A percentile compares a stretch with the other conserved stretches of the same genome.
Conservation (phyloP, 2,329 filamentous ascomycete genomes). For the Cytospora paraplurivora region DNA sequence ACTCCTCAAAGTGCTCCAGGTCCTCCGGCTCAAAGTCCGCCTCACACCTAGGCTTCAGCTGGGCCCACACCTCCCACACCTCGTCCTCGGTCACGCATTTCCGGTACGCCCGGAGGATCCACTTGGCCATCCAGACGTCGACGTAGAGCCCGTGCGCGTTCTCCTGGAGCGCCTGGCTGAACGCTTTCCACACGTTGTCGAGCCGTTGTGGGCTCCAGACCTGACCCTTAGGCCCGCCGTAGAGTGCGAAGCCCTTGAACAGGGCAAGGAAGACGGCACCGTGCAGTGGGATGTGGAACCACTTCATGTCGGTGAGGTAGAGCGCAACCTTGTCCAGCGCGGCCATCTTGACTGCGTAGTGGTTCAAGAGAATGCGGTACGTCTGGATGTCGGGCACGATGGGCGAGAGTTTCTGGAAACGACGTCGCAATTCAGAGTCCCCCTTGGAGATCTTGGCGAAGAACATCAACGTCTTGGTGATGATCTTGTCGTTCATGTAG, state of each 20-base stretch:
- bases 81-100: slow-evolving; percentile 56
- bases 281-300: slow-evolving; percentile 67
- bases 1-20: slow-evolving; percentile 38
- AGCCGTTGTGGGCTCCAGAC: slow-evolving; percentile 75
- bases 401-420: slow-evolving; percentile 63
- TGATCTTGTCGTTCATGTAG: slow-evolving; percentile 50
- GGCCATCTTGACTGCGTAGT: slow-evolving; percentile 70
- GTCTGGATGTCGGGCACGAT: slow-evolving; percentile 77
- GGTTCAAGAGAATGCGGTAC: slow-evolving; percentile 75
- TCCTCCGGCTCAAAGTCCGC: slow-evolving; percentile 41
- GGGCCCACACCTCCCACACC: slow-evolving; percentile 57
- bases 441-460: slow-evolving; percentile 57
- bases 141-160: slow-evolving; percentile 52
- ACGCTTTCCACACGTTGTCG: slow-evolving; percentile 65
- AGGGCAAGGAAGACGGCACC: slow-evolving; percentile 78
- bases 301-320: slow-evolving; percentile 79
- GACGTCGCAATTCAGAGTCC: slow-evolving; percentile 55
- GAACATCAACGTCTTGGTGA: slow-evolving; percentile 60
- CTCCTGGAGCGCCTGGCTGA: slow-evolving; percentile 57
- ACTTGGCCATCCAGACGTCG: slow-evolving; percentile 62
- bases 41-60: slow-evolving; percentile 51
- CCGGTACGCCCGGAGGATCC: slow-evolving; percentile 64
- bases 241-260: slow-evolving; percentile 76
- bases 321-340: slow-evolving; percentile 70
- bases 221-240: slow-evolving; percentile 66